Percentiles rank a stretch among this genome's conserved stretches.
Conservation (phyloP, 2,329 filamentous ascomycete species). For the Fusarium nodosum region DNA sequence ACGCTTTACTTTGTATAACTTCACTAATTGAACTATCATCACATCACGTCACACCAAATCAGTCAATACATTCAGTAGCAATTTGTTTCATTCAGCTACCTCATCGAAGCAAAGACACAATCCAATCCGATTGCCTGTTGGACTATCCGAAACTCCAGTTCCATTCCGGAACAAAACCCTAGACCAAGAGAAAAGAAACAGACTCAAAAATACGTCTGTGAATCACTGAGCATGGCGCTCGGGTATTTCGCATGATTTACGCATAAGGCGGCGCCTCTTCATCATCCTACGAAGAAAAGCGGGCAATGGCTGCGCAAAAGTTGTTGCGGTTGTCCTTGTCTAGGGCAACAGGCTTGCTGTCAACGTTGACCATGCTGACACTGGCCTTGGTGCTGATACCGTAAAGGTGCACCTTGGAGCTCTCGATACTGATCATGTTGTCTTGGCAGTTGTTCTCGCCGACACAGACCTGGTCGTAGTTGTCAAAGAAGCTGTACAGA, state of each 20-base stretch:
- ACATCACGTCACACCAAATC: background rate
- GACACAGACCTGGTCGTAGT: slow-evolving; percentile 81
- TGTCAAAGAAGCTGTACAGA: slow-evolving; percentile 86
- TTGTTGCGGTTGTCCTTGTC: slow-evolving; percentile 74
- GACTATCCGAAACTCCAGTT: slow-evolving; percentile 44
- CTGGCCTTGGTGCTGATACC: slow-evolving; percentile 81
- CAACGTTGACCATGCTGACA: slow-evolving; percentile 77
- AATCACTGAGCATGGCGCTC: slow-evolving; percentile 18
- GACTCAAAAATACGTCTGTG: slow-evolving; percentile 29
- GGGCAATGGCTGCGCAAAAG: slow-evolving; percentile 73
- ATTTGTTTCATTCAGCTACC: slow-evolving; percentile 38
- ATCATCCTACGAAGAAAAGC: slow-evolving; percentile 44
- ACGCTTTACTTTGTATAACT: background rate
- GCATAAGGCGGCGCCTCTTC: slow-evolving; percentile 10
- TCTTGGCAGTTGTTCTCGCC: slow-evolving; percentile 77
- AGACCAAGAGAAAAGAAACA: slow-evolving; percentile 35
- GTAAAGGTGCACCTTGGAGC: slow-evolving; percentile 74
- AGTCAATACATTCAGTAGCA: slow-evolving; percentile 3
- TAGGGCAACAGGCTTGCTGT: slow-evolving; percentile 66
- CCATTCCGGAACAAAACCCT: slow-evolving; percentile 34
- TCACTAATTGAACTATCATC: background rate
- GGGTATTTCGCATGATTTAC: slow-evolving; percentile 23
- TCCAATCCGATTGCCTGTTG: slow-evolving; percentile 26
- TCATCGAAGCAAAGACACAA: slow-evolving; percentile 15
- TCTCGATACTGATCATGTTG: slow-evolving; percentile 81